Evolutionary conservation across 2,329 filamentous ascomycete genomes (phyloP).

Genomic region (Plectosphaerella sp.): DNA sequence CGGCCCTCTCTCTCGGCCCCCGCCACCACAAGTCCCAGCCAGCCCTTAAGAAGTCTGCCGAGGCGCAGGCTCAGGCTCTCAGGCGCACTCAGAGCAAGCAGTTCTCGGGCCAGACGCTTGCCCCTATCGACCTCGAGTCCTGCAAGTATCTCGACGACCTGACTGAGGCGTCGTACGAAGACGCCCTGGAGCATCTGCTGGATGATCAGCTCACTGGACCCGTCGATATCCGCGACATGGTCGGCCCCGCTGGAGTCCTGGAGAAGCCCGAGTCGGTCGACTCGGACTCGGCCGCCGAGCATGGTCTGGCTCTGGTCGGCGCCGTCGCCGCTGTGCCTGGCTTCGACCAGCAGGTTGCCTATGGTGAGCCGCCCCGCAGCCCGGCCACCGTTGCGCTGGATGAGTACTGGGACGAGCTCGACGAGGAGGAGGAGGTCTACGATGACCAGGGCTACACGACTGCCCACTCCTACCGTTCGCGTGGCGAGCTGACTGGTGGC

Average conservation of each 20-base stretch:
- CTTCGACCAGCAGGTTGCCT: background rate
- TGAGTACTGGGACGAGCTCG: conserved; percentile 76
- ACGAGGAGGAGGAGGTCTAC: conserved; percentile 58
- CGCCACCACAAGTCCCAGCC: conserved; percentile 53
- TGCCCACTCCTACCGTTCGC: conserved; percentile 69
- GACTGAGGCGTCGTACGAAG: conserved; percentile 37
- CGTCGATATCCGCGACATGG: conserved; percentile 4
- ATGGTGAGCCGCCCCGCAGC: background rate
- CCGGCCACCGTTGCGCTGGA: conserved; percentile 32
- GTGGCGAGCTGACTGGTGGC: conserved; percentile 56
- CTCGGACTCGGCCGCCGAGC: background rate
- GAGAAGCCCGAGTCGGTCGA: conserved; percentile 2
- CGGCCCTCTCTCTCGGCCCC: conserved; percentile 24
- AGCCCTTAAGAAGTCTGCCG: conserved; percentile 33
- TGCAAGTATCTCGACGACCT: conserved; percentile 25
- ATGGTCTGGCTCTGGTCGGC: conserved; percentile 1
- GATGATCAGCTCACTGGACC: conserved; percentile 13
- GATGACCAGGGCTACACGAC: conserved; percentile 72
- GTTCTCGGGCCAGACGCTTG: conserved; percentile 9
- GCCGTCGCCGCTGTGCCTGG: conserved; percentile 1
- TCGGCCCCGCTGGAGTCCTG: background rate
- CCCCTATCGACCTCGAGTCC: background rate
- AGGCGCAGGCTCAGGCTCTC: conserved; percentile 27
- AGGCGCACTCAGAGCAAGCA: conserved; percentile 41
- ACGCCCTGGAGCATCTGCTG: conserved; percentile 37